These are phyloP conservation scores for Cutaneotrichosporon sp. DNA, from an alignment of 1,284 basidiomycete species.

Conservation along the genomic window DNA sequence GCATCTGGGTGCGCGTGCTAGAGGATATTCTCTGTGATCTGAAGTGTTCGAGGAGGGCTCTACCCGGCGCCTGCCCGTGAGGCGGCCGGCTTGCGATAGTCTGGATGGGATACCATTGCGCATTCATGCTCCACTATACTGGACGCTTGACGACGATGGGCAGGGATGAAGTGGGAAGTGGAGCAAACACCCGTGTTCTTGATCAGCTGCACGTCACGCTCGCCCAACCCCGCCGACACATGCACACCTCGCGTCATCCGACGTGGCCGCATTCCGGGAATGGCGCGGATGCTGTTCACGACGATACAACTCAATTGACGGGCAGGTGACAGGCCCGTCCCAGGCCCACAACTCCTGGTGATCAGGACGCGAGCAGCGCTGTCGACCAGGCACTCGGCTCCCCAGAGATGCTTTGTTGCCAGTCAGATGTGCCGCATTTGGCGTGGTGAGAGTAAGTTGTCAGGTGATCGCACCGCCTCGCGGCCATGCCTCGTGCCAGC, in stretches of 20 bases:
- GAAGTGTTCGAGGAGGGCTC: not conserved
- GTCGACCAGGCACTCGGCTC: not conserved
- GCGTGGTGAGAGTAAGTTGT: not conserved
- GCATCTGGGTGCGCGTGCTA: conserved; percentile 52
- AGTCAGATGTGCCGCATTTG: not conserved
- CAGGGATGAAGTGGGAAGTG: no score
- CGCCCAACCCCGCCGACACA: not conserved
- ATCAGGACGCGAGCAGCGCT: no score
- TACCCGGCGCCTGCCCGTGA: not conserved
- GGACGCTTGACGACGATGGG: not conserved
- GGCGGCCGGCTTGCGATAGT: not conserved
- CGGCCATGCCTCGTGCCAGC: no score
- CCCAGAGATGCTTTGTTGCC: not conserved
- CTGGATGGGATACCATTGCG: not conserved
- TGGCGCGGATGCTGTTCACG: not conserved
- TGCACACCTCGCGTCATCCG: not conserved
- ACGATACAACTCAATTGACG: no score
- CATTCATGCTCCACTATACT: no score
- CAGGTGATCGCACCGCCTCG: not conserved
- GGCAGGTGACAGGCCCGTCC: not conserved
- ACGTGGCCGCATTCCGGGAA: not conserved
- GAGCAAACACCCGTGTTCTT: no score
- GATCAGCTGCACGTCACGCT: not conserved
- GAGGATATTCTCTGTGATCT: not conserved
- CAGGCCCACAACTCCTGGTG: no score